A percentile compares a stretch with the other conserved stretches of the same genome.
phyloP scores from a whole-genome alignment of 2,329 filamentous ascomycete genomes.

The Alternaria alternata region DNA sequence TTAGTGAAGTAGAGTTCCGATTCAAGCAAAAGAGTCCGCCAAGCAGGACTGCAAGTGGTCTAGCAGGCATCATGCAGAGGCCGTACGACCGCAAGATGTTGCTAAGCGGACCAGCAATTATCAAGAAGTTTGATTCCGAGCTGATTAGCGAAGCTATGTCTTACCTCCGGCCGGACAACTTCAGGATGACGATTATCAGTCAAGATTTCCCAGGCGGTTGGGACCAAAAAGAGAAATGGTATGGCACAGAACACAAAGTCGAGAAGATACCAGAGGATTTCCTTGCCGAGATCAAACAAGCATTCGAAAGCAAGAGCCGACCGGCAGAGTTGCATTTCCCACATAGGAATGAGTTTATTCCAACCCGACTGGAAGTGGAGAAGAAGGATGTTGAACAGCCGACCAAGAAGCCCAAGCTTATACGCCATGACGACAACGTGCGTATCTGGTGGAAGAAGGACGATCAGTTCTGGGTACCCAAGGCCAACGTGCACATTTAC shows the following conservation, averaged over 20 bases:
- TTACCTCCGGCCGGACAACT: slow-evolving; percentile 85
- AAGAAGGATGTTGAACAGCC: slow-evolving; percentile 88
- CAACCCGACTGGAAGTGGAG: slow-evolving; percentile 89
- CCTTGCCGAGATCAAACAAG: slow-evolving; percentile 72
- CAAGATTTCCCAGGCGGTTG: slow-evolving; percentile 84
- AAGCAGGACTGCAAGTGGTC: slow-evolving; percentile 84
- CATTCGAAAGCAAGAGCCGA: slow-evolving; percentile 67
- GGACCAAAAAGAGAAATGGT: slow-evolving; percentile 94
- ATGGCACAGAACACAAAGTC: slow-evolving; percentile 90
- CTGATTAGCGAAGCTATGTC: slow-evolving; percentile 77
- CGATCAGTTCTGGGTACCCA: slow-evolving; percentile 97
- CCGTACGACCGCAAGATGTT: slow-evolving; percentile 86
- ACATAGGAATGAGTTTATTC: slow-evolving; percentile 94
- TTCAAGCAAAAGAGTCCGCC: slow-evolving; percentile 94
- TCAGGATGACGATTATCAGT: slow-evolving; percentile 83
- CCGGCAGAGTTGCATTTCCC: slow-evolving; percentile 81
- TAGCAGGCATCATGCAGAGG: slow-evolving; percentile 90
- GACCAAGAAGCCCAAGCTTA: slow-evolving; percentile 75
- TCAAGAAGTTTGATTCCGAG: slow-evolving; percentile 82
- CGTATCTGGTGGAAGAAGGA: slow-evolving; percentile 99
- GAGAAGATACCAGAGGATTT: slow-evolving; percentile 82
- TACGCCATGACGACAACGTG: slow-evolving; percentile 81
- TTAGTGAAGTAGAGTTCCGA: slow-evolving; percentile 92
- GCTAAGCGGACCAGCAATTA: slow-evolving; percentile 77
- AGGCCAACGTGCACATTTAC: slow-evolving; percentile 84